Evolutionary conservation across 345 rosid species (phyloP), one percentile per base, ranked within the genome.

Genomic region (sweet orange (Citrus sinensis)): DNA sequence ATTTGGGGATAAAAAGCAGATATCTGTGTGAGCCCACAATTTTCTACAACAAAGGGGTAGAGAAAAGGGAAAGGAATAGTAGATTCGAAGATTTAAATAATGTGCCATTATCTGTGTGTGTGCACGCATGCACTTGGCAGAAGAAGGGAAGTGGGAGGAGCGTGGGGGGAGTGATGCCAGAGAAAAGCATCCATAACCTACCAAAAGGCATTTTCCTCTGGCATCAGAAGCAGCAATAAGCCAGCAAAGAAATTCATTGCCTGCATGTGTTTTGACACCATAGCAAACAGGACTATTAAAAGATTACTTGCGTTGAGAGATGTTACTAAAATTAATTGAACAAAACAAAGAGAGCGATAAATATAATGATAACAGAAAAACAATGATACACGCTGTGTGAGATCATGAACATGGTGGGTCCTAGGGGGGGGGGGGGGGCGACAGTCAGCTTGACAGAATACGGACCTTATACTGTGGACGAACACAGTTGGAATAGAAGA

Each of bases 191-290:
- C 82, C 65, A 62, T 74, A 83, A 89, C 88, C 71, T 93, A 96
- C 99, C 99, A 96, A 87, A 96, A 96, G 65, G 99, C 99, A 86
- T 96, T 92, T 84, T 96, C 99, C 83, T 96, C 99, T 7, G 99
- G 98, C 98, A 96, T 96, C 88, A 96, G 77, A 64, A 96, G 97
- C 83, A 96, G 92, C 84, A 96, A 89, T 67, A 93, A 66, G 40
- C 99, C 99, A 85, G 98, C 99, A 85, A 96, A 92, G 87, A 91
- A 96, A 85, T 96, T 96, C 99, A 96, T 96, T 74, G 94, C 99
- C 99, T 95, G 94, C 91, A 89, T 54, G 75, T 74, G 35, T 82
- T 85, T 65, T 34, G 58, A 55, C 54, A 55, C 69, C 75, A 83
- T 73, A 74, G 67, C 70, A 55, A 82, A 79, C 70, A 42, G 68